Percentiles rank a stretch among this genome's conserved stretches.
Conservation (phyloP, 2,329 filamentous ascomycete species). For the Byssochlamys sp. region DNA sequence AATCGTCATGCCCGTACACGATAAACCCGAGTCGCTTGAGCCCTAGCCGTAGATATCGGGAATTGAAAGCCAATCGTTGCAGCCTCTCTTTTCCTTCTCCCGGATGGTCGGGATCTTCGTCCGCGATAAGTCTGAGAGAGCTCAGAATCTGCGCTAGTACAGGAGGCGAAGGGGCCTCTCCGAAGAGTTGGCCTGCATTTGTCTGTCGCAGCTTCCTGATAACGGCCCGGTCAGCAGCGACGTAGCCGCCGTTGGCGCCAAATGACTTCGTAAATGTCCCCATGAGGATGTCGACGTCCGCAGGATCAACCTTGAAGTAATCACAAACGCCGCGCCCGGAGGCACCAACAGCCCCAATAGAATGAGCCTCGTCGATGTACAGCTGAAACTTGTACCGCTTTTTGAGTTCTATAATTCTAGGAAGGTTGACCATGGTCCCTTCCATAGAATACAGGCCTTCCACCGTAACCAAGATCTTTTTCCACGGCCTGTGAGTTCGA, state of each 20-base stretch:
- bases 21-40: conserved; percentile 90
- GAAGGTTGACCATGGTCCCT: conserved; percentile 90
- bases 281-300: conserved; percentile 86
- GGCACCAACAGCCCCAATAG: conserved; percentile 78
- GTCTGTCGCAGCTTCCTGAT: conserved; percentile 77
- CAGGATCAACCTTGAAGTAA: conserved; percentile 79
- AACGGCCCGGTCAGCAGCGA: conserved; percentile 76
- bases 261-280: conserved; percentile 95
- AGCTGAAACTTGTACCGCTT: conserved; percentile 90
- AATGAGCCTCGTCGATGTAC: conserved; percentile 91
- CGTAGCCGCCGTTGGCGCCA: conserved; percentile 88
- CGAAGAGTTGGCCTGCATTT: conserved; percentile 74
- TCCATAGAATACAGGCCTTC: conserved; percentile 98
- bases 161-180: conserved; percentile 73
- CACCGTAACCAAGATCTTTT: conserved; percentile 90
- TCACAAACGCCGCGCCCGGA: conserved; percentile 88
- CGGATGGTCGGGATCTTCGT: conserved; percentile 58
- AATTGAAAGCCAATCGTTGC: conserved; percentile 91
- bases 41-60: conserved; percentile 82
- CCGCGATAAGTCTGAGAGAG: conserved; percentile 73
- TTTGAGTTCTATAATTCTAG: conserved; percentile 72
- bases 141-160: conserved; percentile 82
- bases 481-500: conserved; percentile 90
- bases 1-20: conserved; percentile 89
- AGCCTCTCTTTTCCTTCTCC: conserved; percentile 87